Base-by-base conservation (phyloP, 768 basidiomycete species). In the Rhodotorula toruloides region DNA sequence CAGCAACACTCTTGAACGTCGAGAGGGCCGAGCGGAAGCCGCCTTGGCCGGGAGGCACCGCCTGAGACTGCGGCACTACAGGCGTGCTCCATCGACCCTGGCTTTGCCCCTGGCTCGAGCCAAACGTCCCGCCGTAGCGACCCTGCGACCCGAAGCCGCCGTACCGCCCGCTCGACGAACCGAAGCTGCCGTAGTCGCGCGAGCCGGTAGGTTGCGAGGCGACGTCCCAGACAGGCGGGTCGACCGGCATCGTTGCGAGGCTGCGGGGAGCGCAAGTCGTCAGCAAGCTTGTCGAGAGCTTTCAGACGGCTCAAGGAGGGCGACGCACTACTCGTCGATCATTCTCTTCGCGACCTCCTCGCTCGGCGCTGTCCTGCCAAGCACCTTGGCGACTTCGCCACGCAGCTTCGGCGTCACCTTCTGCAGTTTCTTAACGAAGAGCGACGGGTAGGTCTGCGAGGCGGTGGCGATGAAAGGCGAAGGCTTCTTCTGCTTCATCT, bases 381-480 rank as follows among this genome's bases (percentile, higher is more conserved):
- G 75, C 27, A 91, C 82, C n/a, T 74, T 77, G 10, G 84, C 82
- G 25, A 87, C 79, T 14, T 83, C 79, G 43, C 75, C 76, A 25
- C 83, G 79, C 55, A 85, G 83, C 14, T 72, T 72, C 21, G 74
- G 52, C 27, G 78, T 74, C 62, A 88, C 76, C 39, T 78, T 76
- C 12, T 81, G 78, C 25, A 84, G 79, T 10, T 77, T 78, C 39
- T 77, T 74, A 22, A 78, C 75, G 72, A 88, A 85, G 14, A 84
- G 68, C 3, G 63, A 63, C 76, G 78, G 65, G 13, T 81, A 75
- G 29, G 81, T 77, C 55, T 78, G 77, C 46, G 79, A 72, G 9
- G 84, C 79, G 1, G 73, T 74, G 0, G 77, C 76, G 17, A 91
- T 74, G 73, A 90, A 90, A 17, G 81, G 79, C 6, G 87, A 87